Evolutionary conservation across 2,329 filamentous ascomycete species (phyloP), one percentile per base, ranked within the genome.

Genomic region (Gaeumannomyces sp.): DNA sequence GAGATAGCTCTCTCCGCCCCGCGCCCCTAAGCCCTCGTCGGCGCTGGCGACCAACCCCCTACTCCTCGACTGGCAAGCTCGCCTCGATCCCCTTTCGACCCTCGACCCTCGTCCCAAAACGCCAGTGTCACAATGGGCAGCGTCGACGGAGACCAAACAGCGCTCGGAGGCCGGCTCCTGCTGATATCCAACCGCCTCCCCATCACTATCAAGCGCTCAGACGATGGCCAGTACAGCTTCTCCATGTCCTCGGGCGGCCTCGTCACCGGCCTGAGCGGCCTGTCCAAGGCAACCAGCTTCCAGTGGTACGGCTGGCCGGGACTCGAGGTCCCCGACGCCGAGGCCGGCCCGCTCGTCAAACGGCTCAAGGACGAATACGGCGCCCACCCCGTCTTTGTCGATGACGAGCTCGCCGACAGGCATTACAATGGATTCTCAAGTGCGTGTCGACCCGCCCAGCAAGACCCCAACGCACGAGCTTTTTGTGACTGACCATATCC

Each of bases 221-320:
- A 95, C 63, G 92, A 97, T 81, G 93, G 92, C 72, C 89, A 90
- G 76, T 99, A 97, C 80, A 86, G 89, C 73, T 97, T 96, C 77
- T 92, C 90, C 75, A 97, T 97, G 91, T 98, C 94, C 60, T 98
- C 95, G 2, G 95, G 95, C 65, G 95, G 95, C 57, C 85, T 99
- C 57, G 95, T 98, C 72, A 97, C 92, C 62, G 95, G 95, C 27
- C 83, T 99, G 67, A 96, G 92, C 70, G 95, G 95, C 31, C 80
- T 98, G 66, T 89, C 91, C 72, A 97, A 97, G 79, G 90, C 92
- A 38, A 97, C 92, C 31, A 94, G 89, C 70, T 98, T 98, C 78
- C 91, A 95, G 77, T 99, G 95, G 95, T 98, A 98, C 78, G 95
- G 95, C 70, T 98, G 95, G 94, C 93, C 95, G 0, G 95, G 95